Base-by-base conservation (phyloP, 306 rosid species). In the Cajanus cajan region DNA sequence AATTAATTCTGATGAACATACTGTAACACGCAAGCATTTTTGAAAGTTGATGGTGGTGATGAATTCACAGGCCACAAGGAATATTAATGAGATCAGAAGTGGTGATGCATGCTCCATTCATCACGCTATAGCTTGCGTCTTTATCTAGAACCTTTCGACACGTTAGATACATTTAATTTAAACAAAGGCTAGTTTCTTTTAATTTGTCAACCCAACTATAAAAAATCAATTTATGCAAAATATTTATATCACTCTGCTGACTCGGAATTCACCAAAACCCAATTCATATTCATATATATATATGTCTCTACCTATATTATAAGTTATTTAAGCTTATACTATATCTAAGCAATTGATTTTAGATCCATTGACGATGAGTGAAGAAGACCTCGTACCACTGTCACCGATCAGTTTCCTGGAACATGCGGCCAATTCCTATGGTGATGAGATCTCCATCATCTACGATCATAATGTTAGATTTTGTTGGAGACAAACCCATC, bases 381-480 rank as follows among this genome's bases (percentile, higher is more conserved):
- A 63, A 68, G 71, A 67, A 16, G 86, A 90, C 57, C 58, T 59
- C 67, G 13, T 37, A 4, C 73, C 90, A 10, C 80, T 91, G 68
- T 71, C 97, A n/a, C 98, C 98, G 0, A 71, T 90, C 34, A 39
- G 67, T 25, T 92, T 94, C 81, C 78, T 94, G 12, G 87, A 88
- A 68, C 2, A 82, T 58, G 93, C 98, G 19, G 85, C 94, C 5
- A 36, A 8, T n/a, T 40, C 76, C 8, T 55, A 81, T 48, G 90
- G 87, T 13, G 88, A 86, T 3, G 69, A 81, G 7, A 18, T 75
- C 28, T 89, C 96, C 28, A 8, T 92, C 40, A 36, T 92, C 57
- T 87, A 86, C 50, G 86, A 77, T 15, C 18, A 33, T 16, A 10
- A 15, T 33, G 37, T 76, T 8, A 51, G 68, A 12, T 90, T 86